Percentiles rank a stretch among this genome's conserved stretches.
These are phyloP conservation scores for Actinidia chinensis DNA, from an alignment of 179 eudicot genomes.

Conservation along the genomic window DNA sequence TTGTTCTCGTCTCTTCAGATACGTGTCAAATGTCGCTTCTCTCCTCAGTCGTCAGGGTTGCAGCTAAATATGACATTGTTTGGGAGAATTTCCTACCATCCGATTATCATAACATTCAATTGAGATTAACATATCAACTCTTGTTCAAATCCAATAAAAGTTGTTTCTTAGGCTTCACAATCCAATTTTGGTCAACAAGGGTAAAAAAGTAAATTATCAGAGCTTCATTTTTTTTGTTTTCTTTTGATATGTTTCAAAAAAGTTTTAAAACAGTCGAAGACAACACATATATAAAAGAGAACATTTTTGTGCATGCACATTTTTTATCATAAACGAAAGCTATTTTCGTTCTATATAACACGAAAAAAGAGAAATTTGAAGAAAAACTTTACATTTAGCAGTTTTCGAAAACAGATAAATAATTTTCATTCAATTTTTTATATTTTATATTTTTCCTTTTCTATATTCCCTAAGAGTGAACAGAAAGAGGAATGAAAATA, in stretches of 20 bases:
- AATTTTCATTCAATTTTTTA: no score
- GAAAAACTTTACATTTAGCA: no score
- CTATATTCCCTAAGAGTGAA: background rate
- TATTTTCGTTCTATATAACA: no score
- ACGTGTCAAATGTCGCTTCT: conserved; percentile 19
- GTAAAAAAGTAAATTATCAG: conserved; percentile 29
- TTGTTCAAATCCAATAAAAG: conserved; percentile 29
- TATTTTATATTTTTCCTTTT: no score
- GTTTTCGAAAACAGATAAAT: no score
- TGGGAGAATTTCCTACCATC: conserved; percentile 34
- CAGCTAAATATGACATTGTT: conserved; percentile 21
- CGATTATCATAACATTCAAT: conserved; percentile 27
- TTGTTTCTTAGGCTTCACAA: conserved; percentile 26
- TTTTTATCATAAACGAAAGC: no score
- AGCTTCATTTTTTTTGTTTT: background rate
- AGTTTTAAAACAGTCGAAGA: no score
- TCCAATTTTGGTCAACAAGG: conserved; percentile 30
- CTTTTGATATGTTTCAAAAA: no score
- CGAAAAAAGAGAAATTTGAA: no score
- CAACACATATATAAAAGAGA: no score
- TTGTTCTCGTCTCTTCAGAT: conserved; percentile 26
- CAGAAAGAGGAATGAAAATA: no score
- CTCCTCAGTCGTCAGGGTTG: conserved; percentile 8
- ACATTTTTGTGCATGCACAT: no score
- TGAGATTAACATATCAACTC: conserved; percentile 15